Base-by-base conservation (phyloP, 2,329 filamentous ascomycete genomes). In the Chaetomiaceae sp. region DNA sequence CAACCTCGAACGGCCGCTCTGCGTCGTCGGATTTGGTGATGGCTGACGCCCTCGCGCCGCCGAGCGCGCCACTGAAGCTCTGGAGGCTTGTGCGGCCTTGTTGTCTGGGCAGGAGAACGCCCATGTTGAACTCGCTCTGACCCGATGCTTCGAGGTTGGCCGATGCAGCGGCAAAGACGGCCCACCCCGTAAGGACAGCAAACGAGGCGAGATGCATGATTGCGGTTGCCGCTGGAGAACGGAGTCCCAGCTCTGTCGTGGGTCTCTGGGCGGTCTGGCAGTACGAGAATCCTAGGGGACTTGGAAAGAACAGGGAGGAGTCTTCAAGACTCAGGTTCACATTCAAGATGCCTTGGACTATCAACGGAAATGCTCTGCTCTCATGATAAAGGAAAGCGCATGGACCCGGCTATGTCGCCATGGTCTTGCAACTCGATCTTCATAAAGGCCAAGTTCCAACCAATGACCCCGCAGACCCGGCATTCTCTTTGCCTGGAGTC, bases 1-100 rank as follows among this genome's bases (percentile, higher is more conserved):
- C 62, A 3, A 75, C 71, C 44, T 66, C 64, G 53, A 73, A 77
- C 2, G 71, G 73, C 35, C 70, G 62, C 16, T 67, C 55, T 4
- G 64, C 53, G 55, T 75, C 62, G n/a, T 58, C 61, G 1, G 70
- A 73, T 47, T 71, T 65, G 10, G 66, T 66, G 50, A 75, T 72
- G 31, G 68, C 58, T 9, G 67, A 55, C 3, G 73, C 68, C 0
- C 51, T 44, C 14, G 65, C 60, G 7, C 68, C 71, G 20, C 72
- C 73, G 41, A 77, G 45, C 2, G 64, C 60, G n/a, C 67, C 68
- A 3, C 51, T 57, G 54, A 76, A 77, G 3, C 61, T 51, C 63
- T 75, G 73, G 20, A 77, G 62, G 57, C 74, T 70, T 20, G 56
- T 55, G 51, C 43, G 43, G 65, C 46, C 51, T 68, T 45, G 30